Conservation (phyloP, 768 basidiomycete species). For the Phylloporus sp. region DNA sequence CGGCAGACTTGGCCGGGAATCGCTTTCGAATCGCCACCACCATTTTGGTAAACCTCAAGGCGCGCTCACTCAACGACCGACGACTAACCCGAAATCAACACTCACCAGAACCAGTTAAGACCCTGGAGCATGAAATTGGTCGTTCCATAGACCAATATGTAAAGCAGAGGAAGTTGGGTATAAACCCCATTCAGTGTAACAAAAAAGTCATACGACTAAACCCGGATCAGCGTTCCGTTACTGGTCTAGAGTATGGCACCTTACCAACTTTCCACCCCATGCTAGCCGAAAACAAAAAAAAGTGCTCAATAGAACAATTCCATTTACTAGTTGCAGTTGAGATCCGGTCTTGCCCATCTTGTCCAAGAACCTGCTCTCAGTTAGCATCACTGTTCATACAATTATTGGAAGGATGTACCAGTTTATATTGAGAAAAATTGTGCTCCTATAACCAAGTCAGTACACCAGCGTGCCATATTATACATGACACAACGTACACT, state of each 20-base stretch:
- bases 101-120: constrained; percentile 80
- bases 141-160: constrained; percentile 46
- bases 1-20: constrained; percentile 36
- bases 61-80: background rate
- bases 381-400: background rate
- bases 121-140: constrained; percentile 67
- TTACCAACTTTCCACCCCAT: constrained; percentile 55
- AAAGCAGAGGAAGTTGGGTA: constrained; percentile 48
- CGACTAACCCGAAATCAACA: background rate
- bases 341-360: constrained; percentile 71
- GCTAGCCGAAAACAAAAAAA: constrained; percentile 72
- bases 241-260: background rate
- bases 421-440: constrained; percentile 84
- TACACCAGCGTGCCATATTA: background rate
- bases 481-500: constrained; percentile 40
- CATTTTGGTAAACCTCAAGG: constrained; percentile 67
- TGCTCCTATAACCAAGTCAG: constrained; percentile 48
- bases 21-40: constrained; percentile 59
- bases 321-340: constrained; percentile 67
- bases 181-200: constrained; percentile 54
- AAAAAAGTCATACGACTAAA: constrained; percentile 66
- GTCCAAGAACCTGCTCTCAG: constrained; percentile 60
- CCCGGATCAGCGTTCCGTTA: constrained; percentile 2
- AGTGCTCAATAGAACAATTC: constrained; percentile 55
- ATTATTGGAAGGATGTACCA: constrained; percentile 47